Base-by-base conservation (phyloP, 1,284 basidiomycete genomes). In the Pyrrhoderma lamaoense region DNA sequence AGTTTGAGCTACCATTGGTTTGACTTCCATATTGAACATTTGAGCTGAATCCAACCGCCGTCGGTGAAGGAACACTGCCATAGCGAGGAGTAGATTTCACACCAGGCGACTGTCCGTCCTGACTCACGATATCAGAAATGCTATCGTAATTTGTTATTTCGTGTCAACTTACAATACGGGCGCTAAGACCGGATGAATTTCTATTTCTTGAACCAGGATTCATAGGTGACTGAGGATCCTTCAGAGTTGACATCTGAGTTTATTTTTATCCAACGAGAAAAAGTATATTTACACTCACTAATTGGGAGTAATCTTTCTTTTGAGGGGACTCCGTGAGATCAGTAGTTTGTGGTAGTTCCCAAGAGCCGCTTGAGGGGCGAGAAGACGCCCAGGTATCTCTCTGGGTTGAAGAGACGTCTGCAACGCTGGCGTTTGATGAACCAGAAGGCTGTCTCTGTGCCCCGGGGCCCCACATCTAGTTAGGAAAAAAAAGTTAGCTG, bases 361-460 rank as follows among this genome's bases (percentile, higher is more conserved):
- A 86, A 36, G 73, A 69, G 37, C 74, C 76, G 58, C 75, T 77
- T 9, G 72, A 65, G 35, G 76, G 68, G 49, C 80, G 71, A 3
- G 75, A 67, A 5, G 70, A 58, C n/a, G 70, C 66, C 77, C 81
- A 85, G 37, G 68, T 67, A 45, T 83, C 82, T n/a, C 63, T 61
- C 54, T 73, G 75, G 35, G 69, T 66, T 18, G 74, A 64, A 22
- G 75, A 67, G 22, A 74, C 61, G 42, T 82, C 80, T 7, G 69
- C 71, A 19, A 69, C 66, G 58, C 79, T 80, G 19, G 75, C 63
- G 31, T 69, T 73, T 14, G 81, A 85, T 44, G 80, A 82, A 49
- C 74, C 70, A 14, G 82, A 85, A 9, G 80, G 68, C 57, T 82
- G 82, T 57, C 80, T 72, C 60, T 76, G 76, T 7, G 77, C 72